A percentile compares a stretch with the other conserved stretches of the same genome.
phyloP scores from a whole-genome alignment of 805 yeast species.

The Candida sanyiensis region DNA sequence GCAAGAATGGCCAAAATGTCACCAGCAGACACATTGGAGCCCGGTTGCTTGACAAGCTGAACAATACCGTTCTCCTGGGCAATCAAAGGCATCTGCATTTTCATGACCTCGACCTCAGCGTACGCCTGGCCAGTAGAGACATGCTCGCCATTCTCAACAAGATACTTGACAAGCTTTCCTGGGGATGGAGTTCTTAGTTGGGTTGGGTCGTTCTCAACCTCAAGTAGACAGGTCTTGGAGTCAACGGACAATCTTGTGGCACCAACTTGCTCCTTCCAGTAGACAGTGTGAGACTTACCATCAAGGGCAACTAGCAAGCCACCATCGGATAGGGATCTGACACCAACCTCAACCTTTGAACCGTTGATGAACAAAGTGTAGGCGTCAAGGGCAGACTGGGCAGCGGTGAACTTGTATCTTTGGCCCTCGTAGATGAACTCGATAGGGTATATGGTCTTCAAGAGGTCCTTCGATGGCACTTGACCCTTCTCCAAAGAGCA shows the following conservation, averaged over 20 bases:
- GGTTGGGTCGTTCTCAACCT: slow-evolving; percentile 96
- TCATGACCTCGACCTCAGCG: slow-evolving; percentile 99
- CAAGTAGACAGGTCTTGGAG: slow-evolving; percentile 88
- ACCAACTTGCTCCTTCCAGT: slow-evolving; percentile 96
- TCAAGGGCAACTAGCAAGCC: slow-evolving; percentile 83
- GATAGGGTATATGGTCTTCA: slow-evolving; percentile 85
- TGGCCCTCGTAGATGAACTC: slow-evolving; percentile 95
- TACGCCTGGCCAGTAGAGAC: slow-evolving; percentile 85
- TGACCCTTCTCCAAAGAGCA: slow-evolving; percentile 90
- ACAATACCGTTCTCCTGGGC: slow-evolving; percentile 92
- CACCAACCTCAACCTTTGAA: slow-evolving; percentile 81
- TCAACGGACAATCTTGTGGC: slow-evolving; percentile 94
- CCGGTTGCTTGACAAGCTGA: slow-evolving; percentile 94
- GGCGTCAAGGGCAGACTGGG: slow-evolving; percentile 79
- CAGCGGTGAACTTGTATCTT: slow-evolving; percentile 91
- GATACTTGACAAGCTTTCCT: slow-evolving; percentile 89
- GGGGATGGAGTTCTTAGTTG: slow-evolving; percentile 98
- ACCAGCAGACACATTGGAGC: slow-evolving; percentile 95
- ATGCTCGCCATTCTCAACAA: slow-evolving; percentile 95
- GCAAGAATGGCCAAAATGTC: slow-evolving; percentile 93
- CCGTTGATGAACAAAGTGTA: slow-evolving; percentile 93
- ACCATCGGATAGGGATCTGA: slow-evolving; percentile 87
- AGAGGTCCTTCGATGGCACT: slow-evolving; percentile 74
- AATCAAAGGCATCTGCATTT: slow-evolving; percentile 97
- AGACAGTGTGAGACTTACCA: slow-evolving; percentile 90